Evolutionary conservation across 129 eudicot genomes (phyloP).

Genomic region (Artemisia tridentata): DNA sequence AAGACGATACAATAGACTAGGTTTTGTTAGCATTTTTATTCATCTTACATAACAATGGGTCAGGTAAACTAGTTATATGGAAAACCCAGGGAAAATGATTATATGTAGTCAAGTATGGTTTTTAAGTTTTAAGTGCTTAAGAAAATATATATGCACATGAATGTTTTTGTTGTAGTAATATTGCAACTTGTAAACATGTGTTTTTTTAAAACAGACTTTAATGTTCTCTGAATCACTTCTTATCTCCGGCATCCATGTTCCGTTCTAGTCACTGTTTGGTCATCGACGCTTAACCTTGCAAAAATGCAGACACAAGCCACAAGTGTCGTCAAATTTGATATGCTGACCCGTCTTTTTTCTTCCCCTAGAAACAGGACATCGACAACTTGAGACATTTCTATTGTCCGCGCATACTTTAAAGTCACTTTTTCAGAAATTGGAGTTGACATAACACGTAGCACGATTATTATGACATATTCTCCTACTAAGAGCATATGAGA

Average conservation of each 20-base stretch:
- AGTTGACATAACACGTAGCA: too few species aligned
- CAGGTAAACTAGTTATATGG: constrained; percentile 12
- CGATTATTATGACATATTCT: too few species aligned
- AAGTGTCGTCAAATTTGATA: neutral
- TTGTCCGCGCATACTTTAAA: too few species aligned
- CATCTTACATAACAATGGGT: neutral
- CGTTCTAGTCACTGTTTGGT: too few species aligned
- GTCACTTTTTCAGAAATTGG: too few species aligned
- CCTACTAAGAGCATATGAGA: too few species aligned
- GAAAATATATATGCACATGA: neutral
- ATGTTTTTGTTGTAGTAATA: constrained; percentile 10
- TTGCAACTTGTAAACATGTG: neutral
- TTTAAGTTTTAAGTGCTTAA: neutral
- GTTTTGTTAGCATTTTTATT: too few species aligned
- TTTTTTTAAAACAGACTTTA: too few species aligned
- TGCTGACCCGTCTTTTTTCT: neutral
- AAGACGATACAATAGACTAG: too few species aligned
- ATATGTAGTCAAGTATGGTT: neutral
- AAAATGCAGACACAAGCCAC: neutral
- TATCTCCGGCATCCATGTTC: too few species aligned
- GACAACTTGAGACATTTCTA: too few species aligned
- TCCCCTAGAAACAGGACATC: neutral
- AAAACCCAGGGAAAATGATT: neutral
- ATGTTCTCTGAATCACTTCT: too few species aligned
- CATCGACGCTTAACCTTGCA: neutral